Percentiles rank a stretch among this genome's conserved stretches.
phyloP scores from a whole-genome alignment of 176 grass and related monocot species.

The Cymbopogon citratus region DNA sequence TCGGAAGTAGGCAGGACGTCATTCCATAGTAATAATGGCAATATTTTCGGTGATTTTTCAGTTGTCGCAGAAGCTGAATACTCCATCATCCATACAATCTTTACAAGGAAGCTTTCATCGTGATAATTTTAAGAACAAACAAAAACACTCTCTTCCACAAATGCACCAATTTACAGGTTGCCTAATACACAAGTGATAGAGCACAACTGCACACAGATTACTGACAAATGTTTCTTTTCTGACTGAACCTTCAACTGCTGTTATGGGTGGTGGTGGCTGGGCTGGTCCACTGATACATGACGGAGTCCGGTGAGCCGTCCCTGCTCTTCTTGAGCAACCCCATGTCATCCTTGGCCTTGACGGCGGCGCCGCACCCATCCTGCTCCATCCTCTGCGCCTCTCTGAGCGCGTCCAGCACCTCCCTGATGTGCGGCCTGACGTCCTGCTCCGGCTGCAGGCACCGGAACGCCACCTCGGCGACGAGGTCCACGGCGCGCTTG shows the following conservation, averaged over 20 bases:
- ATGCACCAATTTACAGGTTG: background rate
- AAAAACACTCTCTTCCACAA: background rate
- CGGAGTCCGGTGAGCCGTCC: constrained; percentile 37
- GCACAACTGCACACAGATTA: background rate
- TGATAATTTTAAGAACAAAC: background rate
- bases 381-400: constrained; percentile 9
- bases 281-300: constrained; percentile 39
- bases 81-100: background rate
- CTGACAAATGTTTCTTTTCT: background rate
- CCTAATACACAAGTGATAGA: background rate
- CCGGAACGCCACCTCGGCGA: constrained; percentile 45
- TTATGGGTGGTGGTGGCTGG: constrained; percentile 27
- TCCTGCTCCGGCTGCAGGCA: constrained; percentile 54
- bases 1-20: background rate
- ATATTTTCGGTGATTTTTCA: too few relatives aligned
- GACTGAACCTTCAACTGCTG: constrained; percentile 17
- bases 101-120: background rate
- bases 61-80: too few relatives aligned
- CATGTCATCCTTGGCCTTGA: background rate
- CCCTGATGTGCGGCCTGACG: constrained; percentile 32
- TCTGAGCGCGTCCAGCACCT: constrained; percentile 33
- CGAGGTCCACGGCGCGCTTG: constrained; percentile 19
- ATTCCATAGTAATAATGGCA: too few relatives aligned
- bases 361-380: background rate
- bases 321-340: constrained; percentile 23